Conservation (phyloP, 345 rosid species). For the Tarenaya hassleriana region DNA sequence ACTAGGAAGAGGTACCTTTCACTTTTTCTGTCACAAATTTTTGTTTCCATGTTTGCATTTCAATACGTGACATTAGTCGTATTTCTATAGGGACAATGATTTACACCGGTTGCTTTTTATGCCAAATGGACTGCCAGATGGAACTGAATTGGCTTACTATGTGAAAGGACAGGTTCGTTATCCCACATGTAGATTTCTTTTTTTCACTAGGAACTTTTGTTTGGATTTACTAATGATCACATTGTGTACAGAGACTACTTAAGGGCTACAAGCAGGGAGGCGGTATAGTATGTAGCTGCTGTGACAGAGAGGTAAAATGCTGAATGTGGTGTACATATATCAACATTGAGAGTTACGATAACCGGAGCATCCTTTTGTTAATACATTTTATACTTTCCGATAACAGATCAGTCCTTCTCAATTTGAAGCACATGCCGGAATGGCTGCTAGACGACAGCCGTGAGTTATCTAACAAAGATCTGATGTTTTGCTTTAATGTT, state of each 20-base stretch:
- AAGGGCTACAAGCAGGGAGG: slow-evolving; percentile 79
- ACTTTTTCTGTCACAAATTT: slow-evolving; percentile 5
- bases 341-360: not conserved
- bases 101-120: slow-evolving; percentile 84
- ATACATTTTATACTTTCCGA: not conserved
- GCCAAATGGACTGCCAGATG: slow-evolving; percentile 95
- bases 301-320: slow-evolving; percentile 60
- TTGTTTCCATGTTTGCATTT: slow-evolving; percentile 13
- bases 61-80: slow-evolving; percentile 2
- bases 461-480: slow-evolving; percentile 37
- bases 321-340: slow-evolving; percentile 1
- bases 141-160: slow-evolving; percentile 77
- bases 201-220: slow-evolving; percentile 3
- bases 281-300: slow-evolving; percentile 85
- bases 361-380: not conserved
- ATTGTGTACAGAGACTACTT: slow-evolving; percentile 47
- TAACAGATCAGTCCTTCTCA: slow-evolving; percentile 96
- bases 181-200: slow-evolving; percentile 6
- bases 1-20: slow-evolving; percentile 56
- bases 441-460: slow-evolving; percentile 99
- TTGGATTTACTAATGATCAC: not conserved
- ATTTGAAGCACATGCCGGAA: slow-evolving; percentile 99
- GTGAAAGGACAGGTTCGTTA: slow-evolving; percentile 73
- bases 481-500: slow-evolving; percentile 14
- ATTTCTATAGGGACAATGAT: slow-evolving; percentile 74